These are phyloP conservation scores for Diplodia seriata DNA, from an alignment of 2,329 filamentous ascomycete genomes.

Conservation along the genomic window DNA sequence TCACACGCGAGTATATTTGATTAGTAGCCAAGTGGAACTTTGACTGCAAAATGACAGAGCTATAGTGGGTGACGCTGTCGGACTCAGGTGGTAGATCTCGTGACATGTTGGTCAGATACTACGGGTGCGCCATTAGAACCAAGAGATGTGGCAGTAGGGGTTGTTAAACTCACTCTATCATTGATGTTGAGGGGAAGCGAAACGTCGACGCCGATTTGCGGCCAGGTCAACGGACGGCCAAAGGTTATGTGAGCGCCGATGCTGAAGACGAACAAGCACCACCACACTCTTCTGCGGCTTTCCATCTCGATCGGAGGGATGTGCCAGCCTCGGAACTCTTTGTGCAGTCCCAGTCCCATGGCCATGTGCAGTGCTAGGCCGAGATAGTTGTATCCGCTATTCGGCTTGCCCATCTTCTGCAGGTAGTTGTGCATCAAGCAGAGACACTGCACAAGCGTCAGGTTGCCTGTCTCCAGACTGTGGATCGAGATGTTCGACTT, in stretches of 20 bases:
- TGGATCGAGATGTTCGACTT: constrained; percentile 55
- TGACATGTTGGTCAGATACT: constrained; percentile 44
- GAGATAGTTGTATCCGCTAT: constrained; percentile 58
- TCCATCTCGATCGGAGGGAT: constrained; percentile 51
- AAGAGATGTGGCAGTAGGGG: too few species aligned
- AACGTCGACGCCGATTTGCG: constrained; percentile 54
- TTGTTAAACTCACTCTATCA: constrained; percentile 44
- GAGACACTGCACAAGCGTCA: constrained; percentile 58
- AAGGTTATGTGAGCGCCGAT: constrained; percentile 60
- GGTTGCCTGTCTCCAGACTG: constrained; percentile 57
- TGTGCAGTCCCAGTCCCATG: constrained; percentile 59
- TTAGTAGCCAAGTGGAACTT: constrained; percentile 55
- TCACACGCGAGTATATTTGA: constrained; percentile 55
- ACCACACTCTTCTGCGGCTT: constrained; percentile 47
- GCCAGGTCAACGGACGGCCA: constrained; percentile 56
- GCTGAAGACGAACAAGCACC: constrained; percentile 54
- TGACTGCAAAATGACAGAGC: constrained; percentile 54
- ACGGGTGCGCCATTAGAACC: background rate
- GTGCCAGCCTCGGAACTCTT: constrained; percentile 57
- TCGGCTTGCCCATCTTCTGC: constrained; percentile 60
- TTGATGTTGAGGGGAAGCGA: constrained; percentile 54
- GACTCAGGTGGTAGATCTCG: constrained; percentile 30
- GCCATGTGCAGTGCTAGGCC: constrained; percentile 59
- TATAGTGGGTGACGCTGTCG: constrained; percentile 51
- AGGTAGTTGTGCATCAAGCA: constrained; percentile 57